Evolutionary conservation across 1,284 basidiomycete genomes (phyloP).

Genomic region (Sparassis latifolia): DNA sequence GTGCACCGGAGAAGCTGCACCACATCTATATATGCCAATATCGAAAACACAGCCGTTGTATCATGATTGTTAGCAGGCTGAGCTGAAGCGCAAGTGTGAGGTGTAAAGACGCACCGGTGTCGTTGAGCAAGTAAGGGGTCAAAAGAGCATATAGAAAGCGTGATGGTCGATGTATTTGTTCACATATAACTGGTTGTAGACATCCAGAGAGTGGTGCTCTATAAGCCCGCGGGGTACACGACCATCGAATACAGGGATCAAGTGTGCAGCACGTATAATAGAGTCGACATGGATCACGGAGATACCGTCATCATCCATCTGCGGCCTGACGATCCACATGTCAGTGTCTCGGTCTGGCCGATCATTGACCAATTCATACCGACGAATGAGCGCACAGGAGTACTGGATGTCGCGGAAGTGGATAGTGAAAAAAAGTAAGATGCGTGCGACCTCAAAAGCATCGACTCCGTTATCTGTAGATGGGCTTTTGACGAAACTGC

Average conservation of each 20-base stretch:
- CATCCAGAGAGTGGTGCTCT: neutral
- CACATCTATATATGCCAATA: no score
- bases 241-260: constrained; percentile 8
- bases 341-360: constrained; percentile 15
- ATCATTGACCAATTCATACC: constrained; percentile 9
- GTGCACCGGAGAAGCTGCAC: no score
- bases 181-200: constrained; percentile 1
- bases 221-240: neutral
- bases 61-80: no score
- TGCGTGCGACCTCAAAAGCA: constrained; percentile 1
- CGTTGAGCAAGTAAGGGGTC: neutral
- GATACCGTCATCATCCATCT: neutral
- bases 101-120: no score
- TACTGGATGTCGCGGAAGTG: constrained; percentile 1
- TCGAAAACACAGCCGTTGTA: no score
- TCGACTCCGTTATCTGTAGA: neutral
- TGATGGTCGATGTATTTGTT: constrained; percentile 4
- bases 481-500: neutral
- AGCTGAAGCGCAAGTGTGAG: no score
- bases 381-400: constrained; percentile 15
- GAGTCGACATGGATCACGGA: constrained; percentile 7
- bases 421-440: constrained; percentile 10
- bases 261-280: constrained; percentile 12
- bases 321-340: constrained; percentile 18
- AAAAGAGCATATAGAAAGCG: neutral